Conservation (phyloP, 352 stramenopile species). For the Peronospora belbahrii region DNA sequence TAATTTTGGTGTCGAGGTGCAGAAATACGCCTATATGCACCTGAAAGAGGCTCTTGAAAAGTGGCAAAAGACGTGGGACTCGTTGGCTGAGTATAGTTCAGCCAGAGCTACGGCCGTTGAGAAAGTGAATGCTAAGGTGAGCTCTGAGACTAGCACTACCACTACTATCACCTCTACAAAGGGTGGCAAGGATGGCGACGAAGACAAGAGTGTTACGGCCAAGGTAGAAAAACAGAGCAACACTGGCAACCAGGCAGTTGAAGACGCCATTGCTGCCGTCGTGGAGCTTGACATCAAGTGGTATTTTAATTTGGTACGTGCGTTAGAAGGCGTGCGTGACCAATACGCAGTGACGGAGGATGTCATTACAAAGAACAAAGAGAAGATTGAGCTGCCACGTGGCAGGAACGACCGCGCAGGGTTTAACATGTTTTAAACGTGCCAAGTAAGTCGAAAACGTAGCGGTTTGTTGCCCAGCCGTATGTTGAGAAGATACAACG, state of each 20-base stretch:
- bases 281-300: constrained; percentile 80
- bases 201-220: constrained; percentile 59
- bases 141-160: constrained; percentile 48
- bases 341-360: constrained; percentile 69
- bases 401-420: constrained; percentile 55
- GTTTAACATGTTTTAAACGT: constrained; percentile 74
- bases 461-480: not conserved
- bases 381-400: constrained; percentile 71
- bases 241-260: constrained; percentile 19
- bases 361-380: constrained; percentile 69
- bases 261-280: constrained; percentile 59
- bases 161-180: constrained; percentile 48
- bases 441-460: not conserved
- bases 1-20: constrained; percentile 85
- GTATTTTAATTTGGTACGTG: constrained; percentile 67
- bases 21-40: constrained; percentile 64
- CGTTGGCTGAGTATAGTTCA: constrained; percentile 60
- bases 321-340: constrained; percentile 65
- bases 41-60: constrained; percentile 55
- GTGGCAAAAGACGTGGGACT: constrained; percentile 75
- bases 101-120: constrained; percentile 55
- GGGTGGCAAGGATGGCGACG: constrained; percentile 60
- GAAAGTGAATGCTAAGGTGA: constrained; percentile 63
- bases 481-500: not conserved
- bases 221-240: constrained; percentile 51